Evolutionary conservation across 176 grass and related monocot genomes (phyloP), one percentile per base, ranked within the genome.

Genomic region (Poa annua): DNA sequence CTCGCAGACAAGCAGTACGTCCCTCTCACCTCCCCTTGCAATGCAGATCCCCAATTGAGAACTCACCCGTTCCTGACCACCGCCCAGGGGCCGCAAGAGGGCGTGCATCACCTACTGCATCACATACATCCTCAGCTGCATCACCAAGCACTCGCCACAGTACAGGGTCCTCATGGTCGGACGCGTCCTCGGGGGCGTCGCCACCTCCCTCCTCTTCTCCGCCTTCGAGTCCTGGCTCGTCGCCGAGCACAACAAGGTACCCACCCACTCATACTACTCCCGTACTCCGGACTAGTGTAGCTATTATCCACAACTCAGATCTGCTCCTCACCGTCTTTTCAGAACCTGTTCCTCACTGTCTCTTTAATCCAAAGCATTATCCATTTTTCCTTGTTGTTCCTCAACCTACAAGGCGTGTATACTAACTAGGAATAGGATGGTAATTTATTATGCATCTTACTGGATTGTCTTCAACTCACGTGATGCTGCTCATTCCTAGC

Each of bases 201-300:
- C 96, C 52, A 99, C 96, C 8, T 96, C 96, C 8, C 87, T 99
- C 19, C 96, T 99, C 80, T 96, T 99, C 88, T 99, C 96, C 19
- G 91, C 96, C 2, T 99, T 99, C 85, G 96, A 99, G 80, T 99
- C 96, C 4, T 99, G 96, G 96, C 96, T 99, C 69, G 93, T 99
- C 81, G 96, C 96, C 0, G 96, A 99, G 85, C 96, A 99, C 86
- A 93, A 93, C 80, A 96, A 99, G 92, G 96, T 94, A 51, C 91
- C 93, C 89, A 39, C 19, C 22, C 34, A 22, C 12, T 32, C 6
- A 1, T 71, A 44, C 4, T 69, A n/a, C n/a, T n/a, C n/a, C n/a
- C n/a, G n/a, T n/a, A n/a, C n/a, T n/a, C 3, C 19, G 5, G 0
- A 39, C 9, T n/a, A n/a, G 2, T 11, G 11, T 81, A 76, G 73